Base-by-base conservation (phyloP, 2,329 filamentous ascomycete species). In the Colletotrichum viniferum region DNA sequence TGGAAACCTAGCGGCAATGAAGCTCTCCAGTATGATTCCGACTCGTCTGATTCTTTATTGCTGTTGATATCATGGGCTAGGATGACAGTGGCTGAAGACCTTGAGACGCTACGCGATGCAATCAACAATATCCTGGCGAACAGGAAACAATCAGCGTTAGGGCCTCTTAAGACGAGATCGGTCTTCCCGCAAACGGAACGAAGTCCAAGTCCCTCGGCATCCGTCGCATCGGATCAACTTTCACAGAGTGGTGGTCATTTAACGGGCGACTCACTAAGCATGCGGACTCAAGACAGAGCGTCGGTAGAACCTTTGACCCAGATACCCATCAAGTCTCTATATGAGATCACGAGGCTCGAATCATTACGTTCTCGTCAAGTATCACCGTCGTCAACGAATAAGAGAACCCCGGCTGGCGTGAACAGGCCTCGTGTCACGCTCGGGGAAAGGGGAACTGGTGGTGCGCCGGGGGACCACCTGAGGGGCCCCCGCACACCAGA, bases 241-340 rank as follows among this genome's bases (percentile, higher is more conserved):
- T 52, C 43, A 21, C 43, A 52, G 43, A 52, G 43, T 52, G 43
- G 43, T 12, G 43, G 43, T 52, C 43, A 52, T 13, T 52, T 52
- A 7, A 52, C 43, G 43, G 43, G 43, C n/a, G 43, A 52, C n/a
- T 52, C 43, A 12, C n/a, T 32, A 10, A 32, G 60, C 60, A 62
- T 34, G 30, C 60, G 60, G n/a, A 32, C 18, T 34, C 60, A 62
- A 62, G 60, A 32, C 60, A 32, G 30, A 36, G 26, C 60, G 14
- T 62, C 60, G 60, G 60, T 62, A 21, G 60, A 62, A 62, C 30
- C 30, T 36, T 62, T 62, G 60, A 62, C 18, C 30, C 60, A 62
- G n/a, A 62, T 62, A 26, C 60, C 60, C 7, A 62, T 62, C n/a
- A 62, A 62, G 30, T 62, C 60, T 24, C 60, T 62, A n/a, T 62